Percentiles rank a stretch among this genome's conserved stretches.
phyloP scores from a whole-genome alignment of 2,329 filamentous ascomycete species.

The Endothia cerciana region DNA sequence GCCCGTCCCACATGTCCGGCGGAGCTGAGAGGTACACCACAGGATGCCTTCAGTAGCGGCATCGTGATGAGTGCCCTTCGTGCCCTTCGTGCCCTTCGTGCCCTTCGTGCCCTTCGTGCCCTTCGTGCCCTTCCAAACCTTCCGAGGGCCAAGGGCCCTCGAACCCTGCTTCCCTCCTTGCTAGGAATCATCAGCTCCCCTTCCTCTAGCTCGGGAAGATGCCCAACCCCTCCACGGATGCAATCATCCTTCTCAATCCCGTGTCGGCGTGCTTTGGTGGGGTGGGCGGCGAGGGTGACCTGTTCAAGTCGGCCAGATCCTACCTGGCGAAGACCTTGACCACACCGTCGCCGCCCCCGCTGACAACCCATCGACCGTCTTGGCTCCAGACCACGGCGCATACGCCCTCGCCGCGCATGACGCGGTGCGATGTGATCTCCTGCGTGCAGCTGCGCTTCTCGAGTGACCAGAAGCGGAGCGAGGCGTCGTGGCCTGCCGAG shows the following conservation, averaged over 20 bases:
- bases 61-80: neutral
- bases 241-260: constrained; percentile 1
- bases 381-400: constrained; percentile 95
- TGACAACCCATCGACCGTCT: constrained; percentile 92
- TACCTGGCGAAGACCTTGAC: constrained; percentile 84
- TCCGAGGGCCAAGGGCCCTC: too few species aligned
- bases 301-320: constrained; percentile 19
- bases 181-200: neutral
- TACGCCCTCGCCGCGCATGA: constrained; percentile 95
- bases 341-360: constrained; percentile 90
- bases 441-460: constrained; percentile 96
- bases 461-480: constrained; percentile 93
- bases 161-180: neutral
- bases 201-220: constrained; percentile 5
- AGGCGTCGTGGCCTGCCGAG: constrained; percentile 93
- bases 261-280: constrained; percentile 21
- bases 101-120: neutral
- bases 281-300: constrained; percentile 17
- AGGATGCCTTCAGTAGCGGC: neutral
- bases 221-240: neutral
- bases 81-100: neutral
- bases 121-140: too few species aligned
- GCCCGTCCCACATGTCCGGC: constrained; percentile 4
- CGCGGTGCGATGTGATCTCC: constrained; percentile 88
- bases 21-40: neutral